Base-by-base conservation (phyloP, 768 basidiomycete genomes). In the Sutorius australiensis region DNA sequence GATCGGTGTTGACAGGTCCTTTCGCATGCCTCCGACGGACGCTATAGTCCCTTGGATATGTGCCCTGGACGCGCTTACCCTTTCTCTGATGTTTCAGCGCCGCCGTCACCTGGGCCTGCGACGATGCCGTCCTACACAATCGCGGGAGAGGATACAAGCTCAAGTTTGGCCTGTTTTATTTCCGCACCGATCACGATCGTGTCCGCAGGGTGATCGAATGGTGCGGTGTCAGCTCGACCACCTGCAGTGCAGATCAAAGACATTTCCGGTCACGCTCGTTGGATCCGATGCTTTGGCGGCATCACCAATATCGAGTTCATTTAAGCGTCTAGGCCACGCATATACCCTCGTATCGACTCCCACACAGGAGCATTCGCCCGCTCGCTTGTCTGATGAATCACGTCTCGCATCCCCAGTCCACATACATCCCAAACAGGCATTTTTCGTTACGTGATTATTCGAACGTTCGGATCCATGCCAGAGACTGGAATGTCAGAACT, bases 161-260 rank as follows among this genome's bases (percentile, higher is more conserved):
- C 50, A 46, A 21, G 38, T 21, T 19, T 53, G 48, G 11, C 58
- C 34, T n/a, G 28, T 33, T 24, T 14, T 53, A 40, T 52, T 41
- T 54, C 33, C 50, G 48, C 37, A 33, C 34, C 64, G 65, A 65
- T 66, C 63, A 46, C 38, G 63, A 65, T 64, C 63, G 54, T 32
- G n/a, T 41, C 5, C 12, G 45, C 33, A 31, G 12, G 36, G 11
- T 7, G 57, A 47, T 53, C 49, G 48, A 50, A 51, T 53, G 44
- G 45, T 46, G 16, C 45, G 30, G 45, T 51, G 41, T 30, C 59
- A 54, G 44, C 42, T 28, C 24, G 11, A 43, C 33, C 38, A 51
- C 48, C 40, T 54, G 54, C 43, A 62, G 62, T 54, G 54, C 43
- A 62, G 62, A 65, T 63, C 42, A 46, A 27, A 31, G 38, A 44